These are phyloP conservation scores for Parachaetomium inaequale DNA, from an alignment of 495 filamentous ascomycete species.

Conservation along the genomic window DNA sequence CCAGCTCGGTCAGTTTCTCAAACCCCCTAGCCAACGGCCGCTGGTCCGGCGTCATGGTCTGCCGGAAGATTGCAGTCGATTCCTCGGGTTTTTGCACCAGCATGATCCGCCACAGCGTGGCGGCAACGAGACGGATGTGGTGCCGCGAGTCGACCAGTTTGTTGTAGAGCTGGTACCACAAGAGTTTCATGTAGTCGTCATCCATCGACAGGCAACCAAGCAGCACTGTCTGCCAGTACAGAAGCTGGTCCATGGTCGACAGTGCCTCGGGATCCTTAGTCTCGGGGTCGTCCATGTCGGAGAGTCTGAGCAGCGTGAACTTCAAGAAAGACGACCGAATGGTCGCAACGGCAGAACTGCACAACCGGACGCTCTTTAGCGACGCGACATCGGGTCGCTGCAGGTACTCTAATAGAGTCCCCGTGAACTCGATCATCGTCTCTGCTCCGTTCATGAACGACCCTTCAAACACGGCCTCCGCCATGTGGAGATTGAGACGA, in stretches of 20 bases:
- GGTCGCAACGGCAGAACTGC: slow-evolving; percentile 68
- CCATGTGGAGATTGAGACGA: slow-evolving; percentile 71
- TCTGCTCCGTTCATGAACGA: slow-evolving; percentile 90
- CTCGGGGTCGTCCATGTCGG: slow-evolving; percentile 68
- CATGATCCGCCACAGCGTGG: slow-evolving; percentile 82
- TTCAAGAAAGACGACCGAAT: slow-evolving; percentile 73
- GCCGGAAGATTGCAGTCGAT: slow-evolving; percentile 63
- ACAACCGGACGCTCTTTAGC: slow-evolving; percentile 83
- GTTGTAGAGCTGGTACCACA: slow-evolving; percentile 87
- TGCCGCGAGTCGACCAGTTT: slow-evolving; percentile 65
- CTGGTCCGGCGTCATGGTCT: slow-evolving; percentile 65
- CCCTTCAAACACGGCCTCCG: slow-evolving; percentile 89
- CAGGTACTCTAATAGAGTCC: slow-evolving; percentile 77
- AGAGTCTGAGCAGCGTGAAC: slow-evolving; percentile 73
- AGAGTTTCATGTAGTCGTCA: slow-evolving; percentile 68
- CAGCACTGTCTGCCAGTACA: slow-evolving; percentile 93
- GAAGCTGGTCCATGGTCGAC: slow-evolving; percentile 71
- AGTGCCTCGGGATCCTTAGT: slow-evolving; percentile 56
- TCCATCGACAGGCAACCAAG: slow-evolving; percentile 72
- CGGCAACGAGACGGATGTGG: slow-evolving; percentile 69
- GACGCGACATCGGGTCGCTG: slow-evolving; percentile 77
- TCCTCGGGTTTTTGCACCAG: slow-evolving; percentile 92
- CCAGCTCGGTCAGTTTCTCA: slow-evolving; percentile 76
- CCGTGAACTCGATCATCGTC: slow-evolving; percentile 80
- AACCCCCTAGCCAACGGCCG: slow-evolving; percentile 72